Evolutionary conservation across 257 asterid genomes (phyloP).

Genomic region (Gynochthodes officinalis): DNA sequence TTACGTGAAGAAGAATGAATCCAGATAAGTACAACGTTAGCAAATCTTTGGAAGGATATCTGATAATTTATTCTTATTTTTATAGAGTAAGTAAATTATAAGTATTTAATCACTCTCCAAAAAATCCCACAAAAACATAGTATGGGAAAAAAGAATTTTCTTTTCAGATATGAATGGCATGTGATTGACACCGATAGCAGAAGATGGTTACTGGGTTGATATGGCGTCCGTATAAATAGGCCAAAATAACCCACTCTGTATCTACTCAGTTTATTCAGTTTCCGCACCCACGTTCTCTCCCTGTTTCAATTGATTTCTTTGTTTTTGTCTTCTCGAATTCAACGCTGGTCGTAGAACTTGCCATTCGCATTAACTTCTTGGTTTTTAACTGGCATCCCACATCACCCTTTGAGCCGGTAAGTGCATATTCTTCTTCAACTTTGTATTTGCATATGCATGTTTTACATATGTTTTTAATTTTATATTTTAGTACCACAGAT

Average conservation of each 20-base stretch:
- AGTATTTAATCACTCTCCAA: background rate
- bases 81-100: background rate
- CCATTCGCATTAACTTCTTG: background rate
- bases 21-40: background rate
- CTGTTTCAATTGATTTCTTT: background rate
- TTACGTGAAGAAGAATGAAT: background rate
- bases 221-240: background rate
- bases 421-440: background rate
- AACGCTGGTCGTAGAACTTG: background rate
- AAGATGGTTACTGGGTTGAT: background rate
- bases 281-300: background rate
- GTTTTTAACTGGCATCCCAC: background rate
- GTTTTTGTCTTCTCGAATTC: background rate
- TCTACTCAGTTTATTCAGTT: background rate
- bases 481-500: background rate
- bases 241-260: background rate
- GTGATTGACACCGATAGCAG: background rate
- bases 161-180: background rate
- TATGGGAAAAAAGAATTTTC: too few species aligned
- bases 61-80: background rate
- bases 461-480: background rate
- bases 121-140: too few species aligned
- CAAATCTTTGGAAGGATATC: background rate
- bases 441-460: background rate
- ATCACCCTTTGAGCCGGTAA: background rate